phyloP scores from a whole-genome alignment of 2,329 filamentous ascomycete species.

The Scytalidium sp. region DNA sequence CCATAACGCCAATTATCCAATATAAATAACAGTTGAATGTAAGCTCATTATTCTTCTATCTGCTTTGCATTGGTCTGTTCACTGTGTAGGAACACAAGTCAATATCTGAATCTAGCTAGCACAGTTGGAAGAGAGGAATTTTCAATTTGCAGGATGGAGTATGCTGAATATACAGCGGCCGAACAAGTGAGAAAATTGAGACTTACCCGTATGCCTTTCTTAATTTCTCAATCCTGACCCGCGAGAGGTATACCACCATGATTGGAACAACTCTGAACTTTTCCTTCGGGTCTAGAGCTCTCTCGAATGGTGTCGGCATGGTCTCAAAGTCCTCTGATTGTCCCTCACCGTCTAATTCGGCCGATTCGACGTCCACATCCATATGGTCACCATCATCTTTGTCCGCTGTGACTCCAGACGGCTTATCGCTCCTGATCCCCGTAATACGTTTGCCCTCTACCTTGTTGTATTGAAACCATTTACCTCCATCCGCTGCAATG shows the following conservation, averaged over 20 bases:
- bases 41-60: background rate
- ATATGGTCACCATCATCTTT: constrained; percentile 20
- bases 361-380: constrained; percentile 12
- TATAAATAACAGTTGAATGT: too few species aligned
- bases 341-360: constrained; percentile 33
- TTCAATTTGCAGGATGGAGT: background rate
- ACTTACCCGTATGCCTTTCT: constrained; percentile 35
- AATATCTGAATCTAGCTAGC: too few species aligned
- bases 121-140: too few species aligned
- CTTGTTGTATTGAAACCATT: constrained; percentile 36
- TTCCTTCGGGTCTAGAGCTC: constrained; percentile 45
- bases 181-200: background rate
- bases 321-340: constrained; percentile 46
- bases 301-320: constrained; percentile 54
- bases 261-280: constrained; percentile 46
- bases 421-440: constrained; percentile 37
- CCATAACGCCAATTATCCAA: background rate
- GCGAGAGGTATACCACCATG: constrained; percentile 59
- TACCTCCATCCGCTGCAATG: constrained; percentile 41
- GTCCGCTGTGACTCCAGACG: constrained; percentile 31
- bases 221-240: constrained; percentile 51
- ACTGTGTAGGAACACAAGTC: background rate
- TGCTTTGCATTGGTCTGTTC: constrained; percentile 6
- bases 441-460: constrained; percentile 21
- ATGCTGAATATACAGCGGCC: background rate